These are phyloP conservation scores for Pichia sp. DNA, from an alignment of 1,139 yeast genomes.

Conservation along the genomic window DNA sequence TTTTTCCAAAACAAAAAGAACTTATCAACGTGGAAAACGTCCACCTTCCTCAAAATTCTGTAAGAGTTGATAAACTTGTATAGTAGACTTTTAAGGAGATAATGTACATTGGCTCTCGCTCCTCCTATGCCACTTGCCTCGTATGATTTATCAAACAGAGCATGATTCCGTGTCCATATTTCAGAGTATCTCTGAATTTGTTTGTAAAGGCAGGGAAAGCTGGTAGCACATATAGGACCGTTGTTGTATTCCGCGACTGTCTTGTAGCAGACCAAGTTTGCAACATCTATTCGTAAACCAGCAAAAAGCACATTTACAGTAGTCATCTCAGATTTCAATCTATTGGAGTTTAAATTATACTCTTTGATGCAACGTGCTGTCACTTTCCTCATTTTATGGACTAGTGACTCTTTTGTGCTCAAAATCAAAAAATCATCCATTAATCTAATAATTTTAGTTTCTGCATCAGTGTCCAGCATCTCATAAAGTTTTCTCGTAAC, in stretches of 20 bases:
- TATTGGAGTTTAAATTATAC: constrained; percentile 58
- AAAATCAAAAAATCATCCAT: constrained; percentile 84
- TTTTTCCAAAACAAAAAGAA: constrained; percentile 3
- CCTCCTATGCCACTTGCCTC: constrained; percentile 8
- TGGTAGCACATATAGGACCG: constrained; percentile 12
- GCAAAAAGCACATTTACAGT: constrained; percentile 19
- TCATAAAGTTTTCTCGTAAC: constrained; percentile 37
- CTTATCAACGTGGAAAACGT: constrained; percentile 1
- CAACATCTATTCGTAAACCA: constrained; percentile 24
- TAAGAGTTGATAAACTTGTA: constrained; percentile 18
- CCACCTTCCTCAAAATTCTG: constrained; percentile 8
- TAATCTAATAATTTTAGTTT: constrained; percentile 48
- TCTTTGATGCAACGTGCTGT: constrained; percentile 36
- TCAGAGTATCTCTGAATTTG: constrained; percentile 7
- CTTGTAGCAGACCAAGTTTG: constrained; percentile 24
- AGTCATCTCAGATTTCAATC: constrained; percentile 40
- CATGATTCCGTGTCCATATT: constrained; percentile 4
- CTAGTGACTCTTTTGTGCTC: constrained; percentile 33
- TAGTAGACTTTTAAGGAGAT: constrained; percentile 9
- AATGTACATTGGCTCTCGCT: constrained; percentile 8
- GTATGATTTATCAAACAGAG: constrained; percentile 4
- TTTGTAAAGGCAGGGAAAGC: constrained; percentile 20
- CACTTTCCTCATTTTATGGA: constrained; percentile 22
- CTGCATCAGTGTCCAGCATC: constrained; percentile 17
- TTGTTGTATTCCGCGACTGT: constrained; percentile 17